A percentile compares a stretch with the other conserved stretches of the same genome.
These are phyloP conservation scores for Westerdykella ornata DNA, from an alignment of 2,329 filamentous ascomycete species.

Conservation along the genomic window DNA sequence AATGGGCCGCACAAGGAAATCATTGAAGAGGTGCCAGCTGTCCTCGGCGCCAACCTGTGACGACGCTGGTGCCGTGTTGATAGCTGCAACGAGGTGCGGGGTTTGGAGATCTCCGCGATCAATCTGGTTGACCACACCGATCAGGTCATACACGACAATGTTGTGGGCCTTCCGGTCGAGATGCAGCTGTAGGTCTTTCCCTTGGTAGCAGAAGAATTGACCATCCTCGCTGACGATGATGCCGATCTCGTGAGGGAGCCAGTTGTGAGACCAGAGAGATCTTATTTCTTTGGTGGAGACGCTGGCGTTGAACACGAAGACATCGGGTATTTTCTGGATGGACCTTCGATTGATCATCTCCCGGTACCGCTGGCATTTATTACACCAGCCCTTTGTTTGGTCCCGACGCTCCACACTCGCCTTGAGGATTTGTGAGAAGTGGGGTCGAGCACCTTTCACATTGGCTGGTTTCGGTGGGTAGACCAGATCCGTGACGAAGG, in stretches of 20 bases:
- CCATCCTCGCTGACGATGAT: slow-evolving; percentile 74
- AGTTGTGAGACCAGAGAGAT: slow-evolving; percentile 80
- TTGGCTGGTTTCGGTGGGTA: slow-evolving; percentile 62
- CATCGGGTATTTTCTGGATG: slow-evolving; percentile 71
- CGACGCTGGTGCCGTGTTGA: slow-evolving; percentile 71
- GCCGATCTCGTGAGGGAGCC: slow-evolving; percentile 90
- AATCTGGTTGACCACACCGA: slow-evolving; percentile 85
- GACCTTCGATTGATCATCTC: slow-evolving; percentile 78
- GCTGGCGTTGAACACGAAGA: slow-evolving; percentile 81
- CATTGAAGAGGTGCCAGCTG: slow-evolving; percentile 95
- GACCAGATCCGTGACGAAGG: slow-evolving; percentile 76
- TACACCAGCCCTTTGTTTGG: slow-evolving; percentile 88
- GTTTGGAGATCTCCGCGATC: slow-evolving; percentile 79
- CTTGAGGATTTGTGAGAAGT: slow-evolving; percentile 88
- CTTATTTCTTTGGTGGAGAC: slow-evolving; percentile 67
- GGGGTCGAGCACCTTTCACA: slow-evolving; percentile 49
- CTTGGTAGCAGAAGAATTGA: slow-evolving; percentile 93
- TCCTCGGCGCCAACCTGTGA: slow-evolving; percentile 53
- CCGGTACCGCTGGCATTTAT: slow-evolving; percentile 83
- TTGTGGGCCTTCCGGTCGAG: slow-evolving; percentile 71
- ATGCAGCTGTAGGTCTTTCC: slow-evolving; percentile 76
- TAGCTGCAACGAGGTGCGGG: slow-evolving; percentile 81
- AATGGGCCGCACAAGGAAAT: slow-evolving; percentile 82
- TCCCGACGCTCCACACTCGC: slow-evolving; percentile 84
- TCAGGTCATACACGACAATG: slow-evolving; percentile 82